phyloP scores from a whole-genome alignment of 2,329 filamentous ascomycete species.

The Fusarium burgessii region DNA sequence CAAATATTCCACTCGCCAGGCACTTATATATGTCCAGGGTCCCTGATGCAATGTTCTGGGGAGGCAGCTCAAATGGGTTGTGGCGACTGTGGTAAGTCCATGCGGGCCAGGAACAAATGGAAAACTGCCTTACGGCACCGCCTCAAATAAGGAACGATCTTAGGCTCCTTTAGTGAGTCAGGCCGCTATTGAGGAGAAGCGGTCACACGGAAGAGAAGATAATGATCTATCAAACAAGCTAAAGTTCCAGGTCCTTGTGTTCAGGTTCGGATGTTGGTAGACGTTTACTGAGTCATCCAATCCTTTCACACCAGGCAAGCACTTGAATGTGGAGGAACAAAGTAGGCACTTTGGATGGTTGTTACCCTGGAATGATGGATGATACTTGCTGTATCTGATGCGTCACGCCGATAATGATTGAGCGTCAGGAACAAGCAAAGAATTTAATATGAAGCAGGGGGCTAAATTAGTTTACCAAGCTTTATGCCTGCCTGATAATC shows the following conservation, averaged over 20 bases:
- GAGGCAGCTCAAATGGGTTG: constrained; percentile 11
- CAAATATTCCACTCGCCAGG: not conserved
- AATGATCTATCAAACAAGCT: not conserved
- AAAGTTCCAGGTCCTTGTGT: not conserved
- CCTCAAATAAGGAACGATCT: constrained; percentile 33
- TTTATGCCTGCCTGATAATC: not conserved
- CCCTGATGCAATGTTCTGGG: constrained; percentile 5
- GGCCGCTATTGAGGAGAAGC: constrained; percentile 22
- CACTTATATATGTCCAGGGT: constrained; percentile 17
- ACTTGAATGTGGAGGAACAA: constrained; percentile 10
- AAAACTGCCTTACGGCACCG: constrained; percentile 47
- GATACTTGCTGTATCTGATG: not conserved
- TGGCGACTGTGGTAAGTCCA: constrained; percentile 19
- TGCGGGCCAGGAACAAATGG: constrained; percentile 21
- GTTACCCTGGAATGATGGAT: constrained; percentile 30
- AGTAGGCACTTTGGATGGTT: not conserved
- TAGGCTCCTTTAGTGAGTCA: constrained; percentile 37
- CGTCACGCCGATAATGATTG: constrained; percentile 19
- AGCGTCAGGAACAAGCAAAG: not conserved
- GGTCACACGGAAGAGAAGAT: not conserved
- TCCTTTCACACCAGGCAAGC: constrained; percentile 1
- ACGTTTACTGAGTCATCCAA: constrained; percentile 19
- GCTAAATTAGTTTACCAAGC: not conserved
- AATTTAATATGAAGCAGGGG: not conserved
- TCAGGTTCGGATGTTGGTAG: not conserved